These are phyloP conservation scores for Volvox reticuliferus DNA, from an alignment of 139 green algal genomes.

Conservation along the genomic window DNA sequence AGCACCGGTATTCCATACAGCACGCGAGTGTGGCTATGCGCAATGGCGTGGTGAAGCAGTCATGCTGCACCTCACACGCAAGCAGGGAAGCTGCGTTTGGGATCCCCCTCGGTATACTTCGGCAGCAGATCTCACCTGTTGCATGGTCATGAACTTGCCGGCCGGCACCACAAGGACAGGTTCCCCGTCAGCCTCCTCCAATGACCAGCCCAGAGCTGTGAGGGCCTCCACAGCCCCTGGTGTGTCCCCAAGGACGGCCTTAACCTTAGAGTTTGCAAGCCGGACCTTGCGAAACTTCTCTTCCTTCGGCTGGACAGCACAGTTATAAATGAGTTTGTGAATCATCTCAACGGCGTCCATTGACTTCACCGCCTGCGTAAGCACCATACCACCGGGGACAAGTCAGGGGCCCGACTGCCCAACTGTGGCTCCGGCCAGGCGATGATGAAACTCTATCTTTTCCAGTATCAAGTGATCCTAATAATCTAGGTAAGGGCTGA, in stretches of 20 bases:
- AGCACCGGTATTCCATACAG: background rate
- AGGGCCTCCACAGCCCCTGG: slow-evolving; percentile 42
- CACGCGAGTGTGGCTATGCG: background rate
- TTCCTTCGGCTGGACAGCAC: slow-evolving; percentile 42
- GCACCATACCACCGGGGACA: background rate
- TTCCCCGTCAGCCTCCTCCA: slow-evolving; percentile 47
- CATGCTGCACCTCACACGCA: background rate
- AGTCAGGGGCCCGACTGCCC: background rate
- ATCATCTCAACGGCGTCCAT: slow-evolving; percentile 44
- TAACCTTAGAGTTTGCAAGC: slow-evolving; percentile 32
- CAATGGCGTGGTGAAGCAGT: background rate
- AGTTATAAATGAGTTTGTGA: slow-evolving; percentile 41
- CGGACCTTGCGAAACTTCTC: slow-evolving; percentile 31
- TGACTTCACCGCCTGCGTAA: slow-evolving; percentile 10
- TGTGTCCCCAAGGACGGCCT: slow-evolving; percentile 15
- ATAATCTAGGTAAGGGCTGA: background rate
- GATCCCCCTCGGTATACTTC: too few species aligned
- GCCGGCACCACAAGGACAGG: slow-evolving; percentile 42
- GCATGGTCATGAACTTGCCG: slow-evolving; percentile 58
- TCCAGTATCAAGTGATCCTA: background rate
- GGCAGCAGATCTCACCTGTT: slow-evolving; percentile 44
- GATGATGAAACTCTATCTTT: background rate
- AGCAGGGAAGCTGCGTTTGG: background rate
- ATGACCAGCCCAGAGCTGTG: slow-evolving; percentile 50
- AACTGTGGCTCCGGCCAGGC: background rate